phyloP scores from a whole-genome alignment of 108 stramenopile species.

The Nannochloropsis salina region DNA sequence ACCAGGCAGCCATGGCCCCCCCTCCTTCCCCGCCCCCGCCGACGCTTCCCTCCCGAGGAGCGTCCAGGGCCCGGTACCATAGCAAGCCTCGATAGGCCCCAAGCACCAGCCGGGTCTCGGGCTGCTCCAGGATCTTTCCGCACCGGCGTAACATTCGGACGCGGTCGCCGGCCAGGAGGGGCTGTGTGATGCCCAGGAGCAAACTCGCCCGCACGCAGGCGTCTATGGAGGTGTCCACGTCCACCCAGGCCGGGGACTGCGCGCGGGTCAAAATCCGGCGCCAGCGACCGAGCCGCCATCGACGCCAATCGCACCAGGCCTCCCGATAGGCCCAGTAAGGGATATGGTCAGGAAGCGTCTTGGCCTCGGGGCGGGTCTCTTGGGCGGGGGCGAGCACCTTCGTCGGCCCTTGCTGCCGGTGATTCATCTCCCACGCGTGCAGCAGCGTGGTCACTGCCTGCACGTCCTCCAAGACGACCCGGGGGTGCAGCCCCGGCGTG shows the following conservation, averaged over 20 bases:
- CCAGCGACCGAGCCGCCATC: conserved; percentile 33
- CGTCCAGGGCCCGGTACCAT: conserved; percentile 66
- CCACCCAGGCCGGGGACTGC: conserved; percentile 49
- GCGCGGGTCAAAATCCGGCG: conserved; percentile 6
- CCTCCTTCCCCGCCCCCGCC: conserved; percentile 29
- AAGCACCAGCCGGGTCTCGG: conserved; percentile 80
- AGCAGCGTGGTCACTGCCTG: conserved; percentile 69
- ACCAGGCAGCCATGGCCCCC: conserved; percentile 36
- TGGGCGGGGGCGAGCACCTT: not conserved
- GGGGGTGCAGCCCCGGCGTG: conserved; percentile 64
- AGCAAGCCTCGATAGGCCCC: conserved; percentile 70
- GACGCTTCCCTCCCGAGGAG: not conserved
- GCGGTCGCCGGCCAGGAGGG: conserved; percentile 73
- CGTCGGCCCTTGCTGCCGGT: not conserved
- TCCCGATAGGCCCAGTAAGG: conserved; percentile 32
- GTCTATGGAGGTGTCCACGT: conserved; percentile 66
- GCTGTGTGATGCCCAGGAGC: conserved; percentile 62
- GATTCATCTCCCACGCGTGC: conserved; percentile 42
- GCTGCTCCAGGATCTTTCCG: conserved; percentile 71
- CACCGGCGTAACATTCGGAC: conserved; percentile 69
- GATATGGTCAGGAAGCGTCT: not conserved
- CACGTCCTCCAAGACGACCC: conserved; percentile 56
- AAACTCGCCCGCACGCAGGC: conserved; percentile 74
- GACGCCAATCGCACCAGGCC: conserved; percentile 26
- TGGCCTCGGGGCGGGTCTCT: not conserved